Evolutionary conservation across 768 basidiomycete species (phyloP).

Genomic region (Ephemerocybe angulata): DNA sequence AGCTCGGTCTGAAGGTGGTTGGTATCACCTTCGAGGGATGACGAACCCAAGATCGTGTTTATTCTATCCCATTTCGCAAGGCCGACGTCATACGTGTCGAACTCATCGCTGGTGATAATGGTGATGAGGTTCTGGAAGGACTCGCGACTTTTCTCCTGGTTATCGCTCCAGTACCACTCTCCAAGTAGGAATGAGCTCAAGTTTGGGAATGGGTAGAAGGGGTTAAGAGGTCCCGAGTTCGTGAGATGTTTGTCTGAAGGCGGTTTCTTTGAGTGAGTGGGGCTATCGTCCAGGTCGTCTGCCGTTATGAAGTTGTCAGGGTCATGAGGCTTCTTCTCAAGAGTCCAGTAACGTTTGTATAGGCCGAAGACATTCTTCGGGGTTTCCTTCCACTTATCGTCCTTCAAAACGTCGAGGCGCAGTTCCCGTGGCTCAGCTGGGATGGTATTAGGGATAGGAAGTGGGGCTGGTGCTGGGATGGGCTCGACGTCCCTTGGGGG

Average conservation of each 20-base stretch:
- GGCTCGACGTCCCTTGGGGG: neutral
- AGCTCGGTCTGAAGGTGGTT: neutral
- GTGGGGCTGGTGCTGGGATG: too few relatives aligned
- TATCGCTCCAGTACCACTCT: slow-evolving; percentile 1
- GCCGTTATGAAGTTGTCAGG: neutral
- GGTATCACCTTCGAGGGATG: neutral
- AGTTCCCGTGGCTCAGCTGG: neutral
- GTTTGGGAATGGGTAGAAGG: slow-evolving; percentile 1
- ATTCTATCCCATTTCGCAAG: neutral
- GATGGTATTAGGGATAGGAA: neutral
- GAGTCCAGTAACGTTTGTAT: neutral
- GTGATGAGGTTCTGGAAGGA: neutral
- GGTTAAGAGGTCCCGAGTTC: neutral
- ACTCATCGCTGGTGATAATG: neutral
- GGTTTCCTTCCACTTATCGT: neutral
- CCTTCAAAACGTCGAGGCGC: neutral
- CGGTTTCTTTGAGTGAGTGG: neutral
- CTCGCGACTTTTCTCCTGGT: neutral
- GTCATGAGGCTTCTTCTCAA: neutral
- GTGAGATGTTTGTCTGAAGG: neutral
- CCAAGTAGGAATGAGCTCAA: neutral
- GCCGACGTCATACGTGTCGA: neutral
- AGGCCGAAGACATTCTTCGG: neutral
- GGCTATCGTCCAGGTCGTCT: neutral
- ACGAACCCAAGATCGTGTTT: neutral